Conservation (phyloP, 495 filamentous ascomycete species). For the Aspergillus haitiensis region DNA sequence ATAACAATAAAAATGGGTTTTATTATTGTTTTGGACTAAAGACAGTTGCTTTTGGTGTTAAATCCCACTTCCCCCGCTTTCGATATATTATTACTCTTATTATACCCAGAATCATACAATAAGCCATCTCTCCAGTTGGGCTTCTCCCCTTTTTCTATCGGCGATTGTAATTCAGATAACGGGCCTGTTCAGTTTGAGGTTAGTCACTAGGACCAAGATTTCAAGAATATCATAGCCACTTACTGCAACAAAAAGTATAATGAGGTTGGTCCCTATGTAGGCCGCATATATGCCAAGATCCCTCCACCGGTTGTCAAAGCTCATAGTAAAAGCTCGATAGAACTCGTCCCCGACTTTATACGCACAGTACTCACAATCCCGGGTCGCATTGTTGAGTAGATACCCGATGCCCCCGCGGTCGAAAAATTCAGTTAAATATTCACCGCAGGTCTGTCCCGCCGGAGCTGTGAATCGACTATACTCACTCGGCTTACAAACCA, state of each 20-base stretch:
- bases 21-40: too few relatives aligned
- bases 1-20: too few relatives aligned
- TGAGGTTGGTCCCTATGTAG: slow-evolving; percentile 73
- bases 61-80: too few relatives aligned
- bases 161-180: slow-evolving; percentile 66
- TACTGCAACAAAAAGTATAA: slow-evolving; percentile 67
- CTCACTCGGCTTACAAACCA: slow-evolving; percentile 57
- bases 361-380: slow-evolving; percentile 54
- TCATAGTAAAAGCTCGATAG: slow-evolving; percentile 62
- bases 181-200: slow-evolving; percentile 41
- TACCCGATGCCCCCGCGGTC: slow-evolving; percentile 53
- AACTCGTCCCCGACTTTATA: slow-evolving; percentile 78
- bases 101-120: neutral
- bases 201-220: slow-evolving; percentile 24
- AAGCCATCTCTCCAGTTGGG: neutral
- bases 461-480: slow-evolving; percentile 53
- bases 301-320: slow-evolving; percentile 69
- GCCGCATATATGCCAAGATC: slow-evolving; percentile 75
- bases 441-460: slow-evolving; percentile 47
- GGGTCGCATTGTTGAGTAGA: slow-evolving; percentile 47
- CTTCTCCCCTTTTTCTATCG: slow-evolving; percentile 36
- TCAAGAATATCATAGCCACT: slow-evolving; percentile 17
- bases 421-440: slow-evolving; percentile 56
- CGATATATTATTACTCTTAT: neutral
- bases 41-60: too few relatives aligned